Percentiles rank a stretch among this genome's conserved stretches.
Evolutionary conservation across 2,329 filamentous ascomycete species (phyloP).

Genomic region (Phialocephala sp.): DNA sequence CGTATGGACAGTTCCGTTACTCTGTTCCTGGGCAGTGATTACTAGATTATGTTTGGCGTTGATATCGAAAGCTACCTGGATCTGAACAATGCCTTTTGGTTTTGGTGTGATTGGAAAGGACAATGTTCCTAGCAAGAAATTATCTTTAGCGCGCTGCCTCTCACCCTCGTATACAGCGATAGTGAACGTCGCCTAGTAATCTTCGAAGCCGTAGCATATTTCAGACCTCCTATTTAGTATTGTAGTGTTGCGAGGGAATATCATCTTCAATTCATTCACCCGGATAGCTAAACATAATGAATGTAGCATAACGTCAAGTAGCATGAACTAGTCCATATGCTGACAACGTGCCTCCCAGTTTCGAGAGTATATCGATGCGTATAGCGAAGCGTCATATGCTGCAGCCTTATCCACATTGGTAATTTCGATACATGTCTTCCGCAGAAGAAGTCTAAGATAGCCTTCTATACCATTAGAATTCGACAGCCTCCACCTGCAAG

Average conservation of each 20-base stretch:
- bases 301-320: neutral
- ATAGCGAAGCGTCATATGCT: neutral
- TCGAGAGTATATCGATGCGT: neutral
- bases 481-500: conserved; percentile 2
- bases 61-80: neutral
- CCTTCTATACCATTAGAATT: neutral
- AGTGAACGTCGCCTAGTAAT: neutral
- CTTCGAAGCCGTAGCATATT: neutral
- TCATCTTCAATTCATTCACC: neutral
- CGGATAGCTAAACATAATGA: neutral
- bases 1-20: neutral
- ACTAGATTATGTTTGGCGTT: neutral
- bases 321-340: neutral
- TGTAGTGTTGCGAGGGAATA: neutral
- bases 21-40: neutral
- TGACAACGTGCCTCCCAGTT: neutral
- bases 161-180: neutral
- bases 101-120: neutral
- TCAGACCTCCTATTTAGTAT: neutral
- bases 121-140: neutral
- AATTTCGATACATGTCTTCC: neutral
- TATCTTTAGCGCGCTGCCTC: neutral
- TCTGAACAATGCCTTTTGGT: neutral
- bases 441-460: neutral
- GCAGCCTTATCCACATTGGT: neutral